Base-by-base conservation (phyloP, 2,329 filamentous ascomycete genomes). In the Colletotrichum godetiae region DNA sequence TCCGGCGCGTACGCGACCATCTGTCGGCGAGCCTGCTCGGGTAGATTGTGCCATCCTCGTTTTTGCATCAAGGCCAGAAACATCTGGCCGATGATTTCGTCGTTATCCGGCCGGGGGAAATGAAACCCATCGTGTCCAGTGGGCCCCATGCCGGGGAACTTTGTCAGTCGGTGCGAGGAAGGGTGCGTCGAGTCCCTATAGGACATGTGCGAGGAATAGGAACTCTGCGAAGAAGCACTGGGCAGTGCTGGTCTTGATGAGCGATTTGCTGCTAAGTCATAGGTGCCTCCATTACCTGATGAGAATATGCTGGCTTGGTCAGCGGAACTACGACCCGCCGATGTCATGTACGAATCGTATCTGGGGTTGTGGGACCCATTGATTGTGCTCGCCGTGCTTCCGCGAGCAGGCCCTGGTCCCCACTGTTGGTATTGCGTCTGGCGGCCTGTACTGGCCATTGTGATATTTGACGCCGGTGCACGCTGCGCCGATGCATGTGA, bases 11-110 rank as follows among this genome's bases (percentile, higher is more conserved):
- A 98, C 49, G 95, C 95, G 84, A 97, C 90, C 96, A 99, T 98
- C 86, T 98, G 97, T 74, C 96, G 90, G 77, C 93, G 91, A 35
- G 97, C 97, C 85, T 98, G 95, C 80, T 99, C 97, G 5, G 97
- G 97, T 76, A 99, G 86, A 82, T 97, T 97, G 85, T 98, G 97
- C 94, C 95, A 98, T 76, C 96, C 97, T 84, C 97, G 91, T 85
- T 98, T 98, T 80, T 97, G 94, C 97, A 99, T 98, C 76, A 99
- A 86, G 65, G 95, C 92, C 79, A 95, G 88, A 80, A 98, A 98
- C 86, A 98, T 94, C 79, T 95, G 92, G 81, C 98, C 95, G 58
- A 98, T 93, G 15, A 97, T 86, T 72, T 92, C 90, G 79, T 97
- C 95, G 81, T 97, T 94, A 66, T 92, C 89, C 19, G 95, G 95